Conservation (phyloP, 108 stramenopile species). For the Cyclotella atomus region DNA sequence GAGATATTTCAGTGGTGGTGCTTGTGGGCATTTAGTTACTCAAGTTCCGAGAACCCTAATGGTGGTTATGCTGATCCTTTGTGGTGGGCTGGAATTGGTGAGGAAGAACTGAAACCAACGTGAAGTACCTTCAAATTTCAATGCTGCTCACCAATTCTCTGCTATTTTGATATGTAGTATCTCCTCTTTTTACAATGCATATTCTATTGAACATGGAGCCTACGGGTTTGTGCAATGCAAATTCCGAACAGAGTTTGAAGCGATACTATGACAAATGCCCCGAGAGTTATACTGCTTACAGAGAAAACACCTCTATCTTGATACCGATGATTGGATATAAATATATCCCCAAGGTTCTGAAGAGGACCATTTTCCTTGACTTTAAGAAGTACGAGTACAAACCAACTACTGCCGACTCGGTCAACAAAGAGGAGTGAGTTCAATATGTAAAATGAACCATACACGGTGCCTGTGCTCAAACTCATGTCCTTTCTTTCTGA, state of each 20-base stretch:
- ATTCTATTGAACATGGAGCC: slow-evolving; percentile 58
- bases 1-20: slow-evolving; percentile 80
- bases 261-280: slow-evolving; percentile 66
- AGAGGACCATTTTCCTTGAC: slow-evolving; percentile 65
- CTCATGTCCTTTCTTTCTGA: background rate
- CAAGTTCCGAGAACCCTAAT: slow-evolving; percentile 25
- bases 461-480: background rate
- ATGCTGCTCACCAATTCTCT: background rate
- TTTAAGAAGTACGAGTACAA: slow-evolving; percentile 69
- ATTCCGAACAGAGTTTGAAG: slow-evolving; percentile 67
- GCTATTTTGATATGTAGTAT: slow-evolving; percentile 44
- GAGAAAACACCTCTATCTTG: slow-evolving; percentile 62
- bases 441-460: background rate
- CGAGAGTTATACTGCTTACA: slow-evolving; percentile 50
- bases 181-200: slow-evolving; percentile 71
- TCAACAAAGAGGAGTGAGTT: slow-evolving; percentile 19
- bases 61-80: slow-evolving; percentile 41
- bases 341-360: slow-evolving; percentile 49
- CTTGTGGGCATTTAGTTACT: slow-evolving; percentile 45
- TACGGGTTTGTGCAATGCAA: slow-evolving; percentile 70
- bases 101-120: background rate
- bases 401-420: background rate
- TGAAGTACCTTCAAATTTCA: background rate
- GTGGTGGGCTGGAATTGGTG: slow-evolving; percentile 42
- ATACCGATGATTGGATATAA: slow-evolving; percentile 67